Base-by-base conservation (phyloP, 2,329 filamentous ascomycete species). In the Kalmusia sp. region DNA sequence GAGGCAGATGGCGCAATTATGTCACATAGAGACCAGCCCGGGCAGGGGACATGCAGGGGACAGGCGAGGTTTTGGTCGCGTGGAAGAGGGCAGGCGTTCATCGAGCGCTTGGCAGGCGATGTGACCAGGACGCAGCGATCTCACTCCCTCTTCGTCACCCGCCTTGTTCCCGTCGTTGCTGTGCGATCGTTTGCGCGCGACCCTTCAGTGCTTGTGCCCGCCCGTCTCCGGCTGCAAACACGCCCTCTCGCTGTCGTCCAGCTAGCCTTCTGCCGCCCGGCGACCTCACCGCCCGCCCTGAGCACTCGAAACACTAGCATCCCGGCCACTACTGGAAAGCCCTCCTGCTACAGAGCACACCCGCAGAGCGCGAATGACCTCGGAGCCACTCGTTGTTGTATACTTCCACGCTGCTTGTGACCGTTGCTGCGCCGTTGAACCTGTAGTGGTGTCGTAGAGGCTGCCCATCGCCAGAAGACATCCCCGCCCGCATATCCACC, bases 251-350 rank as follows among this genome's bases (percentile, higher is more conserved):
- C 25, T 25, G 35, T 6, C 3, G 44, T 19, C 25, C 43, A 30
- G 24, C 37, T 21, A 22, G 34, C 22, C 50, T 44, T 53, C 40
- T 38, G 52, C 51, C 41, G 45, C 57, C 49, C 38, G 44, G 47
- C 41, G 28, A 44, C 49, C 30, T 47, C 52, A 34, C 22, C 48
- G 33, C 35, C 27, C 41, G 40, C 52, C 44, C 55, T 54, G 11
- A 37, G 27, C 48, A 47, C 55, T 39, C 60, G 62, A 64, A 64
- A 64, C 62, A 63, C 61, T 60, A 57, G 58, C 54, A 46, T 34
- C 55, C 55, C 57, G 28, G 46, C 52, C 52, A 27, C 49, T 40
- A 44, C 56, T 48, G 49, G 52, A 43, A 19, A 22, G 35, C 19
- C 46, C 31, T 44, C 30, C 28, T 21, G 28, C 41, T 28, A 12